Conservation (phyloP, 169 alveolate genomes). For the Pseudocohnilembus persalinus region DNA sequence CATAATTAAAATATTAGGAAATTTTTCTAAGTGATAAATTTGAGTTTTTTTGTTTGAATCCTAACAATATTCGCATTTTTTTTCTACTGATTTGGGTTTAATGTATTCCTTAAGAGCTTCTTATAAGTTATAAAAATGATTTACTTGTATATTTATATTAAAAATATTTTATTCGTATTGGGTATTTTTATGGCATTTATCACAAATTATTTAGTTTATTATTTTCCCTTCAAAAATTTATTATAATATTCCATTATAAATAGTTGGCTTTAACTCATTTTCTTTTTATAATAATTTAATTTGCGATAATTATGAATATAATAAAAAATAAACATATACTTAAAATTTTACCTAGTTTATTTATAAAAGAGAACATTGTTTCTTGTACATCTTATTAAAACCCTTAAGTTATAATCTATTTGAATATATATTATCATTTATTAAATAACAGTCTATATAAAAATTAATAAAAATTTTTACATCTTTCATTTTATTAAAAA, state of each 20-base stretch:
- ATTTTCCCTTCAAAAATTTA: not conserved
- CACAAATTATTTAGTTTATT: not conserved
- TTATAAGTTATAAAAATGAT: not conserved
- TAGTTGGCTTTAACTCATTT: not conserved
- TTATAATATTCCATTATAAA: not conserved
- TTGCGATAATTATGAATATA: too few species aligned
- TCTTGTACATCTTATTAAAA: not conserved
- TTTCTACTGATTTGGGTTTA: not conserved
- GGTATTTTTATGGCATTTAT: not conserved
- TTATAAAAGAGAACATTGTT: not conserved
- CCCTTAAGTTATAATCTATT: not conserved
- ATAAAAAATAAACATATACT: too few species aligned
- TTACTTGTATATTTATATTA: not conserved
- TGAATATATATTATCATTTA: too few species aligned
- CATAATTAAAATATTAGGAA: not conserved
- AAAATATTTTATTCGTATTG: too few species aligned
- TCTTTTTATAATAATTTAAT: not conserved
- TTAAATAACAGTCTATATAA: too few species aligned
- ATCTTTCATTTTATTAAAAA: not conserved
- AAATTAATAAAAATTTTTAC: not conserved
- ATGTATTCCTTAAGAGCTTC: not conserved
- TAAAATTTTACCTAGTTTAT: not conserved
- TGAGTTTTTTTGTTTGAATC: not conserved
- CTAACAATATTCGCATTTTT: not conserved
- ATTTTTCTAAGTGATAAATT: not conserved